A percentile compares a stretch with the other conserved stretches of the same genome.
phyloP scores from a whole-genome alignment of 257 asterid genomes.

The Eucommia ulmoides region DNA sequence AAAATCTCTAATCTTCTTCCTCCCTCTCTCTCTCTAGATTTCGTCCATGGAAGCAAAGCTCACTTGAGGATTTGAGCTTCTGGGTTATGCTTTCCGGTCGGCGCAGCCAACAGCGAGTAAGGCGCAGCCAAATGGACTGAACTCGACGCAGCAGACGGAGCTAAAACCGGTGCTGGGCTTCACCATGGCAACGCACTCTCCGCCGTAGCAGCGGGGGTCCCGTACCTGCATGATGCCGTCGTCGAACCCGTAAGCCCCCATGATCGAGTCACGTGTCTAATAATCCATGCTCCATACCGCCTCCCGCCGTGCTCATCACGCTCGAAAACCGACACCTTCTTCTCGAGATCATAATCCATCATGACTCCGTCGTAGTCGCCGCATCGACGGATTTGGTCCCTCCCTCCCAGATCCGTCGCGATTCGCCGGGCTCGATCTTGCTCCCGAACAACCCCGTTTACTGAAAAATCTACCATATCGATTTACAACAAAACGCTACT shows the following conservation, averaged over 20 bases:
- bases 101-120: conserved; percentile 59
- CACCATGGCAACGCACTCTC: conserved; percentile 26
- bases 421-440: no score
- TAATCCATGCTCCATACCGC: conserved; percentile 87
- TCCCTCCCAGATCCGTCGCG: no score
- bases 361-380: conserved; percentile 88
- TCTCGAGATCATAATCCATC: conserved; percentile 74
- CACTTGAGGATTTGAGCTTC: no score
- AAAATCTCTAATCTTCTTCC: no score
- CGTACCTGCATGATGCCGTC: conserved; percentile 91
- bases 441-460: no score
- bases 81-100: conserved; percentile 46
- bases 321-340: conserved; percentile 62
- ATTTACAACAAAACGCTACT: no score
- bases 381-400: conserved; percentile 51
- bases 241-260: conserved; percentile 88
- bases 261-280: conserved; percentile 29
- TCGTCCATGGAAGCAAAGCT: no score
- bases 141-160: conserved; percentile 74
- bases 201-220: conserved; percentile 63
- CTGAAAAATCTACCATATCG: no score
- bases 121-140: conserved; percentile 46
- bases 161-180: conserved; percentile 35
- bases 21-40: no score
- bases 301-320: conserved; percentile 92